A percentile compares a stretch with the other conserved stretches of the same genome.
phyloP scores from a whole-genome alignment of 1,284 basidiomycete species.

The Cryptococcus deneoformans region DNA sequence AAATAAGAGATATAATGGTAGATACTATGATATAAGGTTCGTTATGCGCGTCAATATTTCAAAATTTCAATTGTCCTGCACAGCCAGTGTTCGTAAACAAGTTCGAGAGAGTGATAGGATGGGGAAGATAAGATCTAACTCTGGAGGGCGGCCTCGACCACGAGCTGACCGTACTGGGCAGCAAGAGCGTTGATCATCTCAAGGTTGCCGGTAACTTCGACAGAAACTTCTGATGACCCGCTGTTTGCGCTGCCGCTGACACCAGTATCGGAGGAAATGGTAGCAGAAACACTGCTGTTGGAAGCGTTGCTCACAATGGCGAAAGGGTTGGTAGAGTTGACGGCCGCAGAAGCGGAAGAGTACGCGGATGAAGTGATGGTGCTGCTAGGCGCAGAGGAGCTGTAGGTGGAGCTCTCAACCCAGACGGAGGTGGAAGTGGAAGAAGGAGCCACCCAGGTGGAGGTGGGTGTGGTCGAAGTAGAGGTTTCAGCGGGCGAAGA shows the following conservation, averaged over 20 bases:
- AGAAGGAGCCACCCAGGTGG: slow-evolving; percentile 5
- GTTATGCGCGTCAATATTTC: neutral
- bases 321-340: slow-evolving; percentile 13
- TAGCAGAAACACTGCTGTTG: neutral
- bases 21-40: neutral
- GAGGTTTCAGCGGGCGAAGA: neutral
- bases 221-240: neutral
- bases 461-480: slow-evolving; percentile 9
- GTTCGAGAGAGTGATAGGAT: neutral
- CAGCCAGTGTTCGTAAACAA: neutral
- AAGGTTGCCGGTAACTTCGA: slow-evolving; percentile 5
- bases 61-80: neutral
- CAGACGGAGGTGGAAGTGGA: slow-evolving; percentile 1
- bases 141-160: slow-evolving; percentile 12
- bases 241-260: neutral
- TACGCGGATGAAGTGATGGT: slow-evolving; percentile 10
- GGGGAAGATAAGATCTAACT: neutral
- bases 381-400: slow-evolving; percentile 10
- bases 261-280: neutral
- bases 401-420: slow-evolving; percentile 5
- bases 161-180: slow-evolving; percentile 18
- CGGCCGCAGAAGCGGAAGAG: slow-evolving; percentile 6
- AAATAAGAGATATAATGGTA: neutral
- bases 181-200: slow-evolving; percentile 13
- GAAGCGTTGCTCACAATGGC: slow-evolving; percentile 1